These are phyloP conservation scores for Lactarius akahatsu DNA, from an alignment of 768 basidiomycete species.

Conservation along the genomic window DNA sequence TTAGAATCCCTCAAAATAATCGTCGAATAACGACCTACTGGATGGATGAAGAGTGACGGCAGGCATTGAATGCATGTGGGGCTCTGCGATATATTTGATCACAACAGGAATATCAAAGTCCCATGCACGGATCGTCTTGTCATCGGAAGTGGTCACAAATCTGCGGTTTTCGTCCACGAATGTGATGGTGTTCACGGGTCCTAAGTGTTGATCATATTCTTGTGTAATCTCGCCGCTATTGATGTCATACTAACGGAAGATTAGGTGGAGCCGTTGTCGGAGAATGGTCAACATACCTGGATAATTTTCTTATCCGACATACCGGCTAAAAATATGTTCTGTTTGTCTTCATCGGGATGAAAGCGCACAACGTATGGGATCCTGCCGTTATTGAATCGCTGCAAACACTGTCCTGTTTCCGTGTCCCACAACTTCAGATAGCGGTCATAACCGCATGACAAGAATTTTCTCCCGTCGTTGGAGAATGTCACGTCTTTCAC, in stretches of 20 bases:
- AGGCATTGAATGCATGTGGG: slow-evolving; percentile 99
- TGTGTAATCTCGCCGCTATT: slow-evolving; percentile 94
- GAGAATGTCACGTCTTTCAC: slow-evolving; percentile 97
- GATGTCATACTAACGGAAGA: slow-evolving; percentile 77
- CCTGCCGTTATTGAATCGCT: slow-evolving; percentile 97
- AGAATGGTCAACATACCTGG: slow-evolving; percentile 55
- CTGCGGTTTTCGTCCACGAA: slow-evolving; percentile 98
- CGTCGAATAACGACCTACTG: slow-evolving; percentile 56
- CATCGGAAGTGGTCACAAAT: slow-evolving; percentile 97
- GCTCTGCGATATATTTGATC: slow-evolving; percentile 99
- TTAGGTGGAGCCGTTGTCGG: slow-evolving; percentile 17
- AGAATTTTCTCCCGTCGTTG: slow-evolving; percentile 85
- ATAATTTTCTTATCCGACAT: slow-evolving; percentile 99
- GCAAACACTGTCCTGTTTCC: slow-evolving; percentile 95
- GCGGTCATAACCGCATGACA: slow-evolving; percentile 93
- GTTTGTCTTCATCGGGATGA: slow-evolving; percentile 95
- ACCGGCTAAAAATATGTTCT: slow-evolving; percentile 93
- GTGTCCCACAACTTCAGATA: slow-evolving; percentile 99
- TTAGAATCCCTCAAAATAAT: slow-evolving; percentile 30
- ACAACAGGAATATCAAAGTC: slow-evolving; percentile 99
- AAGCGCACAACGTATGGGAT: slow-evolving; percentile 94
- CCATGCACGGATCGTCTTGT: slow-evolving; percentile 99
- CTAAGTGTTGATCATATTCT: slow-evolving; percentile 98
- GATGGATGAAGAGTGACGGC: slow-evolving; percentile 95
- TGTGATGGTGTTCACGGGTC: slow-evolving; percentile 97